Base-by-base conservation (phyloP, 2,329 filamentous ascomycete species). In the Pestalotiopsis sp. region DNA sequence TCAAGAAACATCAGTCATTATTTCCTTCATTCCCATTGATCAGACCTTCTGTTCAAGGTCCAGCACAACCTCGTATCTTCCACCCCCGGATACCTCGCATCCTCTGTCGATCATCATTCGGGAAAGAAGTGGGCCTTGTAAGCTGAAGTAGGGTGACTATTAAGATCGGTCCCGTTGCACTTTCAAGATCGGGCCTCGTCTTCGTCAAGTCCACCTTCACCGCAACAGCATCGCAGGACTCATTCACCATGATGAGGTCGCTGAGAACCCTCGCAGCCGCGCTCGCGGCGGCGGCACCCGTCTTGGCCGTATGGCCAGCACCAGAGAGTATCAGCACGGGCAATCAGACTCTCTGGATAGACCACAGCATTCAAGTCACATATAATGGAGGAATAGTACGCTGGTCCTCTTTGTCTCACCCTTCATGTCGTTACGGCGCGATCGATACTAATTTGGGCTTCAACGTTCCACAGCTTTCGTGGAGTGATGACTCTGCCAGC, bases 361-460 rank as follows among this genome's bases (percentile, higher is more conserved):
- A 83, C 70, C 79, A 84, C 70, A 80, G 81, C 71, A 77, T 90
- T 68, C 74, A 81, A 14, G 81, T 91, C 69, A 88, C 85, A 52
- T 90, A 90, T 76, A 90, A 91, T 80, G 86, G 86, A 73, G 80
- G 80, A 76, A 77, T 75, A 79, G 87, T 90, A 89, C 77, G 87
- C 77, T 84, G 79, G 80, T 75, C 72, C 79, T 77, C 77, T 74
- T 75, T 73, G 73, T 73, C 73, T 72, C 71, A 71, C 66, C 69
- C 66, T 66, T 73, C 66, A 39, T 68, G 72, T 69, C 68, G 64
- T 38, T 68, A 75, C 62, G 68, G 66, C 64, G 38, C 58, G 45
- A 25, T 57, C 14, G 27, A 69, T 68, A 70, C 69, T 70, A 61
- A 76, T 70, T 66, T 70, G 71, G 74, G 76, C 78, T 82, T 77